Base-by-base conservation (phyloP, 768 basidiomycete genomes). In the Lactarius indigo region DNA sequence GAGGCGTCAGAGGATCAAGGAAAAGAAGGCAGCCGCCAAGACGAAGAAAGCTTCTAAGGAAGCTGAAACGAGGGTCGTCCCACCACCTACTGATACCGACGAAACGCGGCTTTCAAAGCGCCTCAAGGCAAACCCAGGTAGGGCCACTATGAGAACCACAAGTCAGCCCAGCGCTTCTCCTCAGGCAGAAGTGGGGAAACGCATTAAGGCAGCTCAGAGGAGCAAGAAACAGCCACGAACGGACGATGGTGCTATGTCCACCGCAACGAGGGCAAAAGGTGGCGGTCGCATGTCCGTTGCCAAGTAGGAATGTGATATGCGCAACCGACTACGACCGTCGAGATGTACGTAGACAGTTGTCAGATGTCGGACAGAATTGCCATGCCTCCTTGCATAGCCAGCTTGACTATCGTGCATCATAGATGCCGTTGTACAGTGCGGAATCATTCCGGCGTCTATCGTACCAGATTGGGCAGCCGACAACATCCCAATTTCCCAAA, bases 1-100 rank as follows among this genome's bases (percentile, higher is more conserved):
- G 8, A 84, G 79, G 68, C 84, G 86, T 59, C 78, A 76, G 42
- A 83, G 78, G 55, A 80, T 81, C 47, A 86, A 85, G 70, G 77
- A 76, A 41, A 75, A 76, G 41, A 81, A 77, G 69, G 77, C 73
- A 15, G 81, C 79, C 3, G 70, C 72, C 56, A 73, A 72, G 58
- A 69, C 65, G 23, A 72, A 70, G 61, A 30, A 44, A 57, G 64
- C 68, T n/a, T 61, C 59, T 0, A 59, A 66, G 17, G 63, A 52
- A 1, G 23, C 71, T 2, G 55, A 44, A n/a, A 31, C 18, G 41
- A 37, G 13, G 33, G 8, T 23, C 10, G 20, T 23, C 18, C 13
- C 20, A 30, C 41, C n/a, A 59, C 31, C n/a, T 3, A 6, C 50
- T 15, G 57, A 44, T 37, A 37, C 3, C 8, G 58, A 47, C 6